These are phyloP conservation scores for Plasmodium cynomolgi DNA, from an alignment of 169 alveolate species.

Conservation along the genomic window DNA sequence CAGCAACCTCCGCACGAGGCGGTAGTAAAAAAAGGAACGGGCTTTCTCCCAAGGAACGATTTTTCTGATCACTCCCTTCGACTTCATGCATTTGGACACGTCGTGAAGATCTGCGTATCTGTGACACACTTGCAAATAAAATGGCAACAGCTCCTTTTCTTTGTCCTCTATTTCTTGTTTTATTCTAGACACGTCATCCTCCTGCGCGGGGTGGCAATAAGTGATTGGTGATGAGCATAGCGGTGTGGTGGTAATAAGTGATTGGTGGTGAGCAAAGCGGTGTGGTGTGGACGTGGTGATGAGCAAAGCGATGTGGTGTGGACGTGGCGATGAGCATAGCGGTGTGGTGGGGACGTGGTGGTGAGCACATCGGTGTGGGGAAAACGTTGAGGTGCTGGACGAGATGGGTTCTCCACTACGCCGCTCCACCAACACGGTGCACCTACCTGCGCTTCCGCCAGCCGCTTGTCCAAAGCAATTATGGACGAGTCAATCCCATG, in stretches of 20 bases:
- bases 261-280: no score
- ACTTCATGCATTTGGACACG: slow-evolving; percentile 88
- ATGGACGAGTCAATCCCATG: slow-evolving; percentile 78
- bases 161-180: slow-evolving; percentile 78
- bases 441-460: slow-evolving; percentile 41
- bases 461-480: slow-evolving; percentile 55
- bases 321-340: background rate
- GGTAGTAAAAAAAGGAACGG: slow-evolving; percentile 84
- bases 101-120: slow-evolving; percentile 90
- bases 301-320: no score
- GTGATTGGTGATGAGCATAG: background rate
- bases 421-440: background rate
- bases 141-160: slow-evolving; percentile 78
- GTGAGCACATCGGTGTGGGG: no score
- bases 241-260: no score
- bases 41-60: slow-evolving; percentile 85
- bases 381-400: background rate
- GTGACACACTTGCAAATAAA: slow-evolving; percentile 84
- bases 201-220: slow-evolving; percentile 58
- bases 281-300: background rate
- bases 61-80: slow-evolving; percentile 85
- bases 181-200: slow-evolving; percentile 42
- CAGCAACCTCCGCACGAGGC: slow-evolving; percentile 79
- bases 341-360: background rate
- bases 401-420: background rate